These are phyloP conservation scores for Pleurozium schreberi DNA, from an alignment of 225 moss, liverwort and hornwort genomes.

Conservation along the genomic window DNA sequence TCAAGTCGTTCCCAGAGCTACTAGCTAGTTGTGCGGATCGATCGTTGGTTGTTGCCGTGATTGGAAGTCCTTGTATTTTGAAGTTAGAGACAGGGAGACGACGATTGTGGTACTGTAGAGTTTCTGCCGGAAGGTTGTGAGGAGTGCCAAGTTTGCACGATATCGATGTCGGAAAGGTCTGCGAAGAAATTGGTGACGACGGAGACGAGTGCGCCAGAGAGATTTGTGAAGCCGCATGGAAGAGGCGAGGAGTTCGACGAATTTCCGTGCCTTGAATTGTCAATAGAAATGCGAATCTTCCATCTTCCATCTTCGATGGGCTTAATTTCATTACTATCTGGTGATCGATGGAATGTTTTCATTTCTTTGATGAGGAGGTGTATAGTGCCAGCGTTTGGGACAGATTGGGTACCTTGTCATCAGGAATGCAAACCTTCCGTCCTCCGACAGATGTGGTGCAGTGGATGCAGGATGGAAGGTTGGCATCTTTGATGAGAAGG, in stretches of 20 bases:
- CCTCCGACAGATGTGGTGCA: background rate
- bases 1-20: too few relatives aligned
- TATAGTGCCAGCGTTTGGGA: too few relatives aligned
- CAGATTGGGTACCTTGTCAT: background rate
- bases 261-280: background rate
- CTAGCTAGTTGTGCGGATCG: too few relatives aligned
- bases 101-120: background rate
- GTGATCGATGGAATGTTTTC: background rate
- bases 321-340: too few relatives aligned
- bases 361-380: background rate
- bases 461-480: background rate
- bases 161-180: background rate
- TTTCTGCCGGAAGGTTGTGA: background rate
- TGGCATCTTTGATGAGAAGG: background rate
- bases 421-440: background rate
- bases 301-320: background rate
- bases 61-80: too few relatives aligned
- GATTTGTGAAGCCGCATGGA: background rate
- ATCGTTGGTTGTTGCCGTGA: too few relatives aligned
- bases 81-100: background rate
- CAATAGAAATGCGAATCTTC: background rate
- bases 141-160: background rate
- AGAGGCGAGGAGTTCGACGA: background rate
- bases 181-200: too few relatives aligned
- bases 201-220: background rate